Conservation (phyloP, 2,329 filamentous ascomycete species). For the Parascedosporium putredinis region DNA sequence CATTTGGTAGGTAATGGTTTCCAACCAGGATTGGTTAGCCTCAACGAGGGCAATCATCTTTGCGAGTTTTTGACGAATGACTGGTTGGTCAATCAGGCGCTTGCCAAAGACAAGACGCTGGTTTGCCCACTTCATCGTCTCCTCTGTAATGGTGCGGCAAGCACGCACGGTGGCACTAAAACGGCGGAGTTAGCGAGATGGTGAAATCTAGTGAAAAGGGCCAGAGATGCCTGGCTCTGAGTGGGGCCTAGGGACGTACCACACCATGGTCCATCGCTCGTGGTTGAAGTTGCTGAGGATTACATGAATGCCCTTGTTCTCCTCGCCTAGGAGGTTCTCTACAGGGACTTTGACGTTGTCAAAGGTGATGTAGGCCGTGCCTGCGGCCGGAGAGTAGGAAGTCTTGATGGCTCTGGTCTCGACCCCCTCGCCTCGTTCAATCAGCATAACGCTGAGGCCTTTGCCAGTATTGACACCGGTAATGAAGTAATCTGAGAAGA, state of each 20-base stretch:
- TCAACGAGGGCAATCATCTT: constrained; percentile 80
- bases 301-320: constrained; percentile 78
- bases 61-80: constrained; percentile 76
- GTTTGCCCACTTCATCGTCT: constrained; percentile 81
- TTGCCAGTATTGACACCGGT: constrained; percentile 70
- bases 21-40: constrained; percentile 77
- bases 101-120: constrained; percentile 79
- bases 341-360: constrained; percentile 80
- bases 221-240: too few relatives aligned
- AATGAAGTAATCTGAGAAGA: constrained; percentile 75
- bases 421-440: constrained; percentile 62
- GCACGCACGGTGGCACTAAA: constrained; percentile 48
- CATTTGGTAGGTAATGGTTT: constrained; percentile 82
- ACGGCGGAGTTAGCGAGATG: background rate
- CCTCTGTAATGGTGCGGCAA: constrained; percentile 62
- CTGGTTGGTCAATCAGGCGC: constrained; percentile 71
- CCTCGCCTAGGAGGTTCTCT: constrained; percentile 65
- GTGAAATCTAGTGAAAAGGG: too few relatives aligned
- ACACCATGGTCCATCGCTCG: constrained; percentile 68
- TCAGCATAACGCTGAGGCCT: constrained; percentile 66
- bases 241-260: constrained; percentile 28
- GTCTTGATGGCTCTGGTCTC: constrained; percentile 74
- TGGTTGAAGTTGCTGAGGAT: constrained; percentile 86
- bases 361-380: constrained; percentile 70
- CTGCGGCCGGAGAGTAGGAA: constrained; percentile 68